Evolutionary conservation across 371 early-diverging fungal species (phyloP).

Genomic region (Zychaea mexicana): DNA sequence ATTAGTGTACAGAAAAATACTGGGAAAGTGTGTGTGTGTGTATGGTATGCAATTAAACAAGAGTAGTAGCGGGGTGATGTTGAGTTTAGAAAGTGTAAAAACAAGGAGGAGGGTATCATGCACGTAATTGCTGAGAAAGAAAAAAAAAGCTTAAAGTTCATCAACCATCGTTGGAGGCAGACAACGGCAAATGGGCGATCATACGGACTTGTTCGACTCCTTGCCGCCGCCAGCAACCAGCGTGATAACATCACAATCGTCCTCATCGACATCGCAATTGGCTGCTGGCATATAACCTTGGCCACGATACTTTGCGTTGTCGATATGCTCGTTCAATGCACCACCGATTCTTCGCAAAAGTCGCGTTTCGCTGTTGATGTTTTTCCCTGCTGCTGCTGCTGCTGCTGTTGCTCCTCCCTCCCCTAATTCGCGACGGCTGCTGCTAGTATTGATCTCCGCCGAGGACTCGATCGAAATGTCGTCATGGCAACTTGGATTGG

Average conservation of each 20-base stretch:
- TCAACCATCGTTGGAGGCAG: too few relatives aligned
- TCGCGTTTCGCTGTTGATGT: background rate
- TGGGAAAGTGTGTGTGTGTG: too few relatives aligned
- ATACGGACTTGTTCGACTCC: background rate
- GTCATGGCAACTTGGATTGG: background rate
- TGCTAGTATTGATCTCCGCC: background rate
- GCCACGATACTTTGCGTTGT: constrained; percentile 21
- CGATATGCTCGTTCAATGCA: constrained; percentile 23
- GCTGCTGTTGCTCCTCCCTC: too few relatives aligned
- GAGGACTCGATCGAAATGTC: background rate
- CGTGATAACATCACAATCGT: background rate
- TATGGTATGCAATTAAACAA: background rate
- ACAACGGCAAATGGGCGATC: background rate
- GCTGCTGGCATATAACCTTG: constrained; percentile 26
- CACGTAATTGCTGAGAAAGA: background rate
- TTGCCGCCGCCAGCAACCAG: background rate
- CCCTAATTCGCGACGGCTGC: background rate
- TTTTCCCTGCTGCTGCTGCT: background rate
- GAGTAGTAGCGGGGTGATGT: background rate
- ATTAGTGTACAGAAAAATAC: too few relatives aligned
- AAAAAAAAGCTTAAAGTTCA: too few relatives aligned
- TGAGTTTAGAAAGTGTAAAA: background rate
- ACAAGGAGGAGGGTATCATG: background rate
- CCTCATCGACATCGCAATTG: background rate
- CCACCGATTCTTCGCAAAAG: constrained; percentile 20